phyloP scores from a whole-genome alignment of 2,329 filamentous ascomycete species.

The Leptographium lundbergii region DNA sequence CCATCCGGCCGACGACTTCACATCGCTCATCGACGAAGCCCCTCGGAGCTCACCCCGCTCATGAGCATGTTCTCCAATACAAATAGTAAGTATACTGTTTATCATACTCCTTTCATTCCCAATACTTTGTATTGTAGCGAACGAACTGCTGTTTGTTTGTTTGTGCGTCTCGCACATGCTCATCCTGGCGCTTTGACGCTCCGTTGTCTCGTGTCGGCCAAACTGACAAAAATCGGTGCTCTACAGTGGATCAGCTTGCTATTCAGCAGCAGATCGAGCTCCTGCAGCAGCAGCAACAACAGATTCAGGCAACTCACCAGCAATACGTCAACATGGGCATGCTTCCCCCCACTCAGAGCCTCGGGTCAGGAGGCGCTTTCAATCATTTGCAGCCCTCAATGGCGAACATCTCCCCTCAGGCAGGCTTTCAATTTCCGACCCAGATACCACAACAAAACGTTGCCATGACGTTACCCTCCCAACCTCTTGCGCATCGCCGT shows the following conservation, averaged over 20 bases:
- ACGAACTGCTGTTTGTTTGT: not conserved
- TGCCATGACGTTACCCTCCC: slow-evolving; percentile 61
- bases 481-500: slow-evolving; percentile 80
- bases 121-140: not conserved
- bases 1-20: slow-evolving; percentile 82
- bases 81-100: slow-evolving; percentile 40
- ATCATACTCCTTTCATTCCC: not conserved
- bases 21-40: slow-evolving; percentile 93
- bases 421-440: slow-evolving; percentile 79
- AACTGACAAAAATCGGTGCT: slow-evolving; percentile 9
- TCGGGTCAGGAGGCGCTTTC: slow-evolving; percentile 59
- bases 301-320: slow-evolving; percentile 91
- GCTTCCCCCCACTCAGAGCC: slow-evolving; percentile 67
- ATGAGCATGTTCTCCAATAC: slow-evolving; percentile 78
- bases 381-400: slow-evolving; percentile 70
- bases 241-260: slow-evolving; percentile 84
- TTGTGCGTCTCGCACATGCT: not conserved
- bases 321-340: slow-evolving; percentile 98
- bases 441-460: slow-evolving; percentile 64
- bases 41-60: slow-evolving; percentile 90
- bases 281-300: slow-evolving; percentile 94
- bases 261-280: slow-evolving; percentile 98
- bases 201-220: slow-evolving; percentile 1
- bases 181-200: slow-evolving; percentile 6
- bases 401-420: slow-evolving; percentile 64